Evolutionary conservation across 2,329 filamentous ascomycete genomes (phyloP).

Genomic region (Immersiporthe knoxdaviesiana): DNA sequence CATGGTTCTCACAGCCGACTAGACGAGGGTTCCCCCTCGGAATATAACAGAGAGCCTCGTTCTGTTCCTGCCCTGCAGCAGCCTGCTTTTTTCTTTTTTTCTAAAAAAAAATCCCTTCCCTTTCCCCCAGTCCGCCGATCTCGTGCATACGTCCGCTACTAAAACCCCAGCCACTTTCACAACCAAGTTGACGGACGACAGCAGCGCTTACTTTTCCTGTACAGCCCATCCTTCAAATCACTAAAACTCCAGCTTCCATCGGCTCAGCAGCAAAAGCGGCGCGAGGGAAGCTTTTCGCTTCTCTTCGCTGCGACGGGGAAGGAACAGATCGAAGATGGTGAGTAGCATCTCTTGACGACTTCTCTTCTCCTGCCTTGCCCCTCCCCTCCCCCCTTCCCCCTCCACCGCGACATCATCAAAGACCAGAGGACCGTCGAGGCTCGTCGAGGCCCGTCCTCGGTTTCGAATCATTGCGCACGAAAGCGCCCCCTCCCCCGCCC

Average conservation of each 20-base stretch:
- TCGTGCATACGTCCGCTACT: not conserved
- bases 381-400: not conserved
- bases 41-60: constrained; percentile 20
- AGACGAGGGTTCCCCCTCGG: not conserved
- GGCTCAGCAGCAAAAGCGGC: constrained; percentile 22
- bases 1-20: constrained; percentile 18
- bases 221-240: not conserved
- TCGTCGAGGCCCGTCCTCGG: not conserved
- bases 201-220: not conserved
- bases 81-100: not conserved
- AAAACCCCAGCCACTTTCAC: not conserved
- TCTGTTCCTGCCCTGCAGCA: constrained; percentile 17
- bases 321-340: constrained; percentile 30
- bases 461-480: not conserved
- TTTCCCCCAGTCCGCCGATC: not conserved
- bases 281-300: constrained; percentile 24
- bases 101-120: too few relatives aligned
- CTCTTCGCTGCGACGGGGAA: constrained; percentile 24
- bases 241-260: constrained; percentile 11
- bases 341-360: constrained; percentile 20
- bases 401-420: not conserved
- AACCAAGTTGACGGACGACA: not conserved
- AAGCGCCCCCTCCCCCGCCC: not conserved
- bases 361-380: not conserved
- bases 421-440: not conserved